These are phyloP conservation scores for Colletotrichum agaves DNA, from an alignment of 2,329 filamentous ascomycete genomes.

Conservation along the genomic window DNA sequence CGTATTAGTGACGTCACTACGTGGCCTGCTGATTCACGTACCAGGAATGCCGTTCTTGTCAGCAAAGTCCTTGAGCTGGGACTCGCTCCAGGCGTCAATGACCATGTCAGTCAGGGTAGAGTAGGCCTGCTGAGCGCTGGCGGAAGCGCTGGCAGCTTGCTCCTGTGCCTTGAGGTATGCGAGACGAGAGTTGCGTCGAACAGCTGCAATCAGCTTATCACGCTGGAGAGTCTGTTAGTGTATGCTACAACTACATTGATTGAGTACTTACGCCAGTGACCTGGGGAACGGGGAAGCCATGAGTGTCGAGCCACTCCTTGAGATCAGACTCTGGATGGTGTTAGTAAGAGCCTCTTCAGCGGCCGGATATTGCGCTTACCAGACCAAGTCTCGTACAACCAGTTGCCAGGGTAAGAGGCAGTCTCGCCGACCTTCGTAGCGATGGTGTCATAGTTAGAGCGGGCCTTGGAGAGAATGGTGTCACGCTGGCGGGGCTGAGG, in stretches of 20 bases:
- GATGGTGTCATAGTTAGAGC: constrained; percentile 81
- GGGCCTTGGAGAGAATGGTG: constrained; percentile 79
- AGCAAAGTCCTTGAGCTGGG: constrained; percentile 88
- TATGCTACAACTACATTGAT: background rate
- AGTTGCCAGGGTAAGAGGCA: constrained; percentile 89
- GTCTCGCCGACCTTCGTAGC: constrained; percentile 83
- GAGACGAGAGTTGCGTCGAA: constrained; percentile 90
- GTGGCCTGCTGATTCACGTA: constrained; percentile 38
- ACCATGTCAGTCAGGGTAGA: constrained; percentile 82
- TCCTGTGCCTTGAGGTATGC: constrained; percentile 76
- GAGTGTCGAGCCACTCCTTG: constrained; percentile 91
- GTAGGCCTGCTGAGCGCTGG: constrained; percentile 76
- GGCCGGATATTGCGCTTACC: constrained; percentile 41
- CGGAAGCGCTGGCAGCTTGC: constrained; percentile 67
- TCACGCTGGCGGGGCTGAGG: constrained; percentile 91
- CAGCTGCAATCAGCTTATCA: constrained; percentile 87
- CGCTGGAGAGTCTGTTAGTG: constrained; percentile 57
- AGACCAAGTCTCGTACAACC: constrained; percentile 91
- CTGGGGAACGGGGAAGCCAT: constrained; percentile 88
- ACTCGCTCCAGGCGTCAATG: constrained; percentile 90
- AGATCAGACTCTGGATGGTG: constrained; percentile 77
- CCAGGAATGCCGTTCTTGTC: constrained; percentile 85
- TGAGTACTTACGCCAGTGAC: constrained; percentile 66
- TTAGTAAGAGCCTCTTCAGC: background rate
- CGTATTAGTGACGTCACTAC: background rate